A percentile compares a stretch with the other conserved stretches of the same genome.
phyloP scores from a whole-genome alignment of 306 rosid species.

The Fragaria iinumae region DNA sequence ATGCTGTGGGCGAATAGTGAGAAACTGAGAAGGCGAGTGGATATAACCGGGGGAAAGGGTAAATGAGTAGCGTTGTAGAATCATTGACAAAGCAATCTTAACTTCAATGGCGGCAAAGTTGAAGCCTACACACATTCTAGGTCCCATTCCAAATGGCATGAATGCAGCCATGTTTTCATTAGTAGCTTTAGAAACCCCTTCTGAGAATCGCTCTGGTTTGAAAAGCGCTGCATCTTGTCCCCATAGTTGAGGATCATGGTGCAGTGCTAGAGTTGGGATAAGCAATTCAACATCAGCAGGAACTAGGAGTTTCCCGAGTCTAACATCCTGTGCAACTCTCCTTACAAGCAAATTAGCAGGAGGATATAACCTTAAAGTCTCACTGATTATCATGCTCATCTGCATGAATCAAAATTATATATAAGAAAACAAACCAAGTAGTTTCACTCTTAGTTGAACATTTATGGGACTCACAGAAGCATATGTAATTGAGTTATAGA shows the following conservation, averaged over 20 bases:
- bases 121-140: slow-evolving; percentile 21
- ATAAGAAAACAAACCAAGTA: not conserved
- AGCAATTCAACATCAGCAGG: slow-evolving; percentile 1
- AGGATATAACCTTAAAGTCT: slow-evolving; percentile 7
- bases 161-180: slow-evolving; percentile 7
- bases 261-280: slow-evolving; percentile 1
- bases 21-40: slow-evolving; percentile 2
- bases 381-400: slow-evolving; percentile 19
- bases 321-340: slow-evolving; percentile 3
- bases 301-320: slow-evolving; percentile 11
- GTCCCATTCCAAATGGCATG: slow-evolving; percentile 25
- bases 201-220: not conserved
- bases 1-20: slow-evolving; percentile 12
- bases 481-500: not conserved
- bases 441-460: not conserved
- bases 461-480: not conserved
- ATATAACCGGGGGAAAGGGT: slow-evolving; percentile 1
- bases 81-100: not conserved
- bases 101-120: not conserved
- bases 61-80: slow-evolving; percentile 1
- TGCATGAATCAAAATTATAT: not conserved
- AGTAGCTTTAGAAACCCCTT: not conserved
- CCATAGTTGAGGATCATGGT: slow-evolving; percentile 25
- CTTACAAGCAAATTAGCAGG: not conserved
- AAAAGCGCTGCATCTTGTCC: slow-evolving; percentile 13